Percentiles rank a stretch among this genome's conserved stretches.
Conservation (phyloP, 129 eudicot genomes). For the Apium graveolens region DNA sequence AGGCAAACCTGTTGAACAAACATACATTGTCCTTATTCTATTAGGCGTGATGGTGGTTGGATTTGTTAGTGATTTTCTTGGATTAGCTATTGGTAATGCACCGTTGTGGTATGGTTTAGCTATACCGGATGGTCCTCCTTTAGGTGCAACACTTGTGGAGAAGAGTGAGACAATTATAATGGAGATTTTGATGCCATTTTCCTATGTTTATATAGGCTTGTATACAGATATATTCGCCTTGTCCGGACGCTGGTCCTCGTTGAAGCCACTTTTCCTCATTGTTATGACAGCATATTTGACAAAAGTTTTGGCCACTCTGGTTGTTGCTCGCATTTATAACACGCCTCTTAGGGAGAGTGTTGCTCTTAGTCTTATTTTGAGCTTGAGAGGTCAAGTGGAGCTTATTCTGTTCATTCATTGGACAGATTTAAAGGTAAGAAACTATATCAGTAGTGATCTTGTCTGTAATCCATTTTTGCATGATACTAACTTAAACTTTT, state of each 20-base stretch:
- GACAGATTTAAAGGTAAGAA: constrained; percentile 61
- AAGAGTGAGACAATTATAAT: constrained; percentile 49
- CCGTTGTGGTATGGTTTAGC: constrained; percentile 87
- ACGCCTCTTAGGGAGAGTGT: constrained; percentile 58
- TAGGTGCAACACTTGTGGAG: constrained; percentile 70
- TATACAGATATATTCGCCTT: constrained; percentile 43
- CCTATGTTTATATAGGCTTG: constrained; percentile 59
- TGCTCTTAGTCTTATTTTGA: constrained; percentile 61
- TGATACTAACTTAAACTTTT: background rate
- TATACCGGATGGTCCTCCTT: constrained; percentile 86
- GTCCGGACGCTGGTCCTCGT: constrained; percentile 38
- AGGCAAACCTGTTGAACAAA: constrained; percentile 72
- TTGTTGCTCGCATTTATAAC: constrained; percentile 35
- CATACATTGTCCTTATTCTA: constrained; percentile 43
- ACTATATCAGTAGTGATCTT: background rate
- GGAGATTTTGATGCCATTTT: constrained; percentile 69
- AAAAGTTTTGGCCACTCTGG: constrained; percentile 39
- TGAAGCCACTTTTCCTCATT: constrained; percentile 50
- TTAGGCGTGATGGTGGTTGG: constrained; percentile 51
- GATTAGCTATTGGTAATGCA: constrained; percentile 70
- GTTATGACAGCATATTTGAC: constrained; percentile 34
- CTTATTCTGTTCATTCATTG: constrained; percentile 66
- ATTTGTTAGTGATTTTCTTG: constrained; percentile 50
- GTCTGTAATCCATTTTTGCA: background rate
- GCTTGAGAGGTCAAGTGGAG: constrained; percentile 86